A percentile compares a stretch with the other conserved stretches of the same genome.
Evolutionary conservation across 2,329 filamentous ascomycete species (phyloP).

Genomic region (Talaromyces sp.): DNA sequence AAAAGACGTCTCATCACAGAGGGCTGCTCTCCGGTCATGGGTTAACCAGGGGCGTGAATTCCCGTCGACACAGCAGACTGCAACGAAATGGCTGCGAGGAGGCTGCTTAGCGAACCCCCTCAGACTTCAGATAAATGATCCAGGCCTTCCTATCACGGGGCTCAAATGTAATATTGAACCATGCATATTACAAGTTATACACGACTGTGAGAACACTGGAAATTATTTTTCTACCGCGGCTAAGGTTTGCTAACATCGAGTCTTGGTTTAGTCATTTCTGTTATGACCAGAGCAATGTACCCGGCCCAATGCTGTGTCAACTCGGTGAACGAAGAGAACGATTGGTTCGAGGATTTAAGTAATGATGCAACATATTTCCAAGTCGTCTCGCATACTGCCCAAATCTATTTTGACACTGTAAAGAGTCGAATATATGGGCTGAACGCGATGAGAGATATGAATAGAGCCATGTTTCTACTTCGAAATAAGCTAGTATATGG

Average conservation of each 20-base stretch:
- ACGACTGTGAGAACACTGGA: neutral
- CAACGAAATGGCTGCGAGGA: neutral
- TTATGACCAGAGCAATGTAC: conserved; percentile 3
- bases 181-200: neutral
- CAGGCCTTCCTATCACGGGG: neutral
- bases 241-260: neutral
- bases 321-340: neutral
- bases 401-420: neutral
- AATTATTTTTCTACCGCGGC: neutral
- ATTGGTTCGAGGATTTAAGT: conserved; percentile 1
- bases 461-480: neutral
- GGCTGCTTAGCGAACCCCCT: neutral
- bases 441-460: neutral
- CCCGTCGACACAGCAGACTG: neutral
- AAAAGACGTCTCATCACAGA: neutral
- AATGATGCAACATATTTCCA: neutral
- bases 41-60: neutral
- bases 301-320: conserved; percentile 5
- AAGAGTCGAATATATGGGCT: neutral
- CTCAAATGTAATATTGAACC: neutral
- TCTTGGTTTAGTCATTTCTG: neutral
- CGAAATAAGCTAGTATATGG: neutral
- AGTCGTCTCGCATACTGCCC: neutral
- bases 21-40: neutral
- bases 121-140: neutral